Percentiles rank a stretch among this genome's conserved stretches.
Evolutionary conservation across 2,329 filamentous ascomycete genomes (phyloP).

Genomic region (Colletotrichum godetiae): DNA sequence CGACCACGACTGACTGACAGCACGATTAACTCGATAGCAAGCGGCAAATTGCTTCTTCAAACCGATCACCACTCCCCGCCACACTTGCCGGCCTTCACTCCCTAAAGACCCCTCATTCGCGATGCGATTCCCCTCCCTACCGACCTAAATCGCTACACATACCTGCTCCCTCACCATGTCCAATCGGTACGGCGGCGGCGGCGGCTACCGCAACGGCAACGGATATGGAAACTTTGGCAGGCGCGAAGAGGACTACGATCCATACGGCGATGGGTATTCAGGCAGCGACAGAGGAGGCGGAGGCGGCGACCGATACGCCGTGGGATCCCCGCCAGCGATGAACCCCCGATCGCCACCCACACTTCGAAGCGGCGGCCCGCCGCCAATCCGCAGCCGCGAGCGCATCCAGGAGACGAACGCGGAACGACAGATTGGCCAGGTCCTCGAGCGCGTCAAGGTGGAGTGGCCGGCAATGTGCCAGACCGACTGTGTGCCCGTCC

Average conservation of each 20-base stretch:
- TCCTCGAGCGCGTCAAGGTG: constrained; percentile 84
- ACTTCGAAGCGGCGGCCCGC: constrained; percentile 44
- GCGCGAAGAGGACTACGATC: constrained; percentile 63
- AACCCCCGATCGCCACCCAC: constrained; percentile 41
- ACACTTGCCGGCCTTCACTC: background rate
- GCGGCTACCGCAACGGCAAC: constrained; percentile 54
- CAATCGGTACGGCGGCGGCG: constrained; percentile 42
- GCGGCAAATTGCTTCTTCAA: background rate
- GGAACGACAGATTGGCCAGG: constrained; percentile 68
- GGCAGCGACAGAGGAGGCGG: constrained; percentile 46
- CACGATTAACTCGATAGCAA: background rate
- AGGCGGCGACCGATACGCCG: constrained; percentile 54
- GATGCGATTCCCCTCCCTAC: constrained; percentile 27
- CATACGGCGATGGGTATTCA: constrained; percentile 55
- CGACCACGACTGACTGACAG: background rate
- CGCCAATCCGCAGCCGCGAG: constrained; percentile 39
- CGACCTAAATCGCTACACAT: constrained; percentile 26
- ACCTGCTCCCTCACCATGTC: constrained; percentile 30
- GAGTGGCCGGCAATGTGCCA: constrained; percentile 95
- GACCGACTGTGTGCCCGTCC: constrained; percentile 89
- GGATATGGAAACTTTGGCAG: constrained; percentile 51
- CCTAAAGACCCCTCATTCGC: background rate
- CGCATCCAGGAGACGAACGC: constrained; percentile 59
- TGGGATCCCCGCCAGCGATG: constrained; percentile 42
- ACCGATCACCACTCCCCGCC: background rate